phyloP scores from a whole-genome alignment of 768 basidiomycete genomes.

The Neoboletus brunneissimus region DNA sequence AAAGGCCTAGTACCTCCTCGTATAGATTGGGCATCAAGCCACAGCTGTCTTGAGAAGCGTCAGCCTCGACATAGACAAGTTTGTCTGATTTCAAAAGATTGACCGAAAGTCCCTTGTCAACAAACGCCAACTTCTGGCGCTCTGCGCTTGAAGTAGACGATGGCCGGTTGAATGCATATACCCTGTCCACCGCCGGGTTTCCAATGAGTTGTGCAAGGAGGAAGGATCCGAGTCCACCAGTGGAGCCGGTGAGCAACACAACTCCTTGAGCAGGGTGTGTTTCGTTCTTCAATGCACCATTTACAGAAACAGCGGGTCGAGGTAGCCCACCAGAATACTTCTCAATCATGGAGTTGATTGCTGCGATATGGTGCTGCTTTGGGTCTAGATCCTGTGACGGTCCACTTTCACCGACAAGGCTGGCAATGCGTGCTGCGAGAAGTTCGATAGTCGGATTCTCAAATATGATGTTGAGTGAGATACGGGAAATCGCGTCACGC shows the following conservation, averaged over 20 bases:
- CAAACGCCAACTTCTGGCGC: conserved; percentile 35
- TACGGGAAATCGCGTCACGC: conserved; percentile 14
- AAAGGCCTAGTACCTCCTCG: conserved; percentile 26
- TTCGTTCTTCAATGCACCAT: not conserved
- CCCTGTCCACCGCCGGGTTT: conserved; percentile 17
- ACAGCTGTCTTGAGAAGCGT: conserved; percentile 28
- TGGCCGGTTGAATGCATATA: conserved; percentile 36
- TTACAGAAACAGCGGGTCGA: not conserved
- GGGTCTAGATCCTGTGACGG: not conserved
- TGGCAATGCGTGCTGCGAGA: conserved; percentile 4
- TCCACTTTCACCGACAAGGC: conserved; percentile 1
- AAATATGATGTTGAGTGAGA: conserved; percentile 34
- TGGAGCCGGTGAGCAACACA: conserved; percentile 38
- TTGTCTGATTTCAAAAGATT: conserved; percentile 29
- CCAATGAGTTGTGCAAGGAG: conserved; percentile 31
- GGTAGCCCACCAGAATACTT: conserved; percentile 1
- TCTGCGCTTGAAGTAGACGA: conserved; percentile 8
- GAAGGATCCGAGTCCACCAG: conserved; percentile 41
- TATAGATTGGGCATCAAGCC: conserved; percentile 29
- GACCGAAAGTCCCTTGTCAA: conserved; percentile 33
- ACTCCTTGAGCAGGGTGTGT: not conserved
- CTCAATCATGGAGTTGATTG: conserved; percentile 34
- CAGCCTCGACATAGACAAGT: conserved; percentile 38
- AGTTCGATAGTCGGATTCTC: conserved; percentile 35
- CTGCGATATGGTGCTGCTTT: not conserved